Evolutionary conservation across 177 flowering plant species (phyloP).

Genomic region (Vitis hybrid): DNA sequence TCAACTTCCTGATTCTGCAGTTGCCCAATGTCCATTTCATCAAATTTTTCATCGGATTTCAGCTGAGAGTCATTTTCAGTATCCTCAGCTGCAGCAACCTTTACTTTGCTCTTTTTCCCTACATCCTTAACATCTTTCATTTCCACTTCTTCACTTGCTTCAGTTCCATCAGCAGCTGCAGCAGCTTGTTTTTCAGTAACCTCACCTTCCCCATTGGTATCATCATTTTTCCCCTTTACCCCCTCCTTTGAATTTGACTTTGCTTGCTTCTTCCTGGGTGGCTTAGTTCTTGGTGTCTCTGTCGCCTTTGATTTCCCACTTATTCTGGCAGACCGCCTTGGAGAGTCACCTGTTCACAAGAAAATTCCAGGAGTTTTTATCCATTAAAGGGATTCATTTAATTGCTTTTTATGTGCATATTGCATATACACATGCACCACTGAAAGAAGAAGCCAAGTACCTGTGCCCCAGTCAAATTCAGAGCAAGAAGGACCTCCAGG

Average conservation of each 20-base stretch:
- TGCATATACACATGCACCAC: not conserved
- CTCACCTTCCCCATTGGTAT: slow-evolving; percentile 6
- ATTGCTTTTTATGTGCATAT: not conserved
- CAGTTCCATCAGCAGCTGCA: slow-evolving; percentile 18
- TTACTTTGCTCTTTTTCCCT: slow-evolving; percentile 8
- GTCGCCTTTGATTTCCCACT: slow-evolving; percentile 34
- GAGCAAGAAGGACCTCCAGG: slow-evolving; percentile 32
- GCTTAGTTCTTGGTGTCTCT: slow-evolving; percentile 24
- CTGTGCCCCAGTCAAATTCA: slow-evolving; percentile 46
- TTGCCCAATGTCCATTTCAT: not conserved
- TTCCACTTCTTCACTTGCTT: slow-evolving; percentile 17
- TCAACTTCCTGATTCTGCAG: not conserved
- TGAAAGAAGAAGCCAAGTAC: slow-evolving; percentile 19
- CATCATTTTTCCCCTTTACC: slow-evolving; percentile 10
- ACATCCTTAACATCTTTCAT: slow-evolving; percentile 23
- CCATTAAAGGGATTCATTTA: not conserved
- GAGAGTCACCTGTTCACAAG: slow-evolving; percentile 34
- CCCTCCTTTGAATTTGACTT: slow-evolving; percentile 26
- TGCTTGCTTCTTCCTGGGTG: slow-evolving; percentile 27
- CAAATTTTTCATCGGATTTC: slow-evolving; percentile 6
- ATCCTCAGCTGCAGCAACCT: not conserved
- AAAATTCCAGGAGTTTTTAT: not conserved
- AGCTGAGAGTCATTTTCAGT: slow-evolving; percentile 2
- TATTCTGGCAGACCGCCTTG: slow-evolving; percentile 42
- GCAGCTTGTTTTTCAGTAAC: slow-evolving; percentile 16